Base-by-base conservation (phyloP, 768 basidiomycete genomes). In the Sporobolomyces phaffii region DNA sequence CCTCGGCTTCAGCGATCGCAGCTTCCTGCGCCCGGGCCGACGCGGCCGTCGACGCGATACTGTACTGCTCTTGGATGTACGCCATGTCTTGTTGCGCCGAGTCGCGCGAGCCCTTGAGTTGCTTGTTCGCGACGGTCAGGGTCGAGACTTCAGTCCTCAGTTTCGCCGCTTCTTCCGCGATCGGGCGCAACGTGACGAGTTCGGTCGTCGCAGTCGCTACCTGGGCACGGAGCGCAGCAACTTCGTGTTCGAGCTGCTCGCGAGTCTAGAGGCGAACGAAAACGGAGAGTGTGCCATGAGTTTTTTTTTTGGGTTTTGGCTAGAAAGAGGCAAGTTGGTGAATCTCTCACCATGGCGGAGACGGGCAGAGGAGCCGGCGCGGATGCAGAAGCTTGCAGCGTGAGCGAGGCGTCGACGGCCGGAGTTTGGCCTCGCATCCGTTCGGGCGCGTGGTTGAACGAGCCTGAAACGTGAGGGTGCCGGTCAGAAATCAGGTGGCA, bases 1-100 rank as follows among this genome's bases (percentile, higher is more conserved):
- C 52, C 31, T 69, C 68, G 9, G 59, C 56, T 45, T 73, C 72
- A n/a, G 72, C 72, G 17, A 52, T 38, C 6, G 11, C 18, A 2
- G 64, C 62, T 58, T 73, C 72, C 24, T 49, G 52, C 24, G 72
- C 72, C 7, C 72, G 60, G 20, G 54, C 68, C 45, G 61, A 51
- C 0, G 72, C 72, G 0, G 72, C 72, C 20, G 26, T 50, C 36
- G 72, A 73, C 4, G 72, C 72, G 13, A 54, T 44, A 28, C 53
- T 54, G 65, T 73, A 73, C 54, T 66, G 64, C 22, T 56, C 60
- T 47, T 66, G 64, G 36, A 69, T 62, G 65, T 70, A 73, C 11
- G 38, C n/a, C 41, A 70, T 38, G 59, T 73, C 72, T 40, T 47
- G 18, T 52, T 62, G 60, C 1, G 61, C 48, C 22, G 66, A 57